A percentile compares a stretch with the other conserved stretches of the same genome.
Conservation (phyloP, 176 grass and related monocot species). For the Rhynchospora tenuis region DNA sequence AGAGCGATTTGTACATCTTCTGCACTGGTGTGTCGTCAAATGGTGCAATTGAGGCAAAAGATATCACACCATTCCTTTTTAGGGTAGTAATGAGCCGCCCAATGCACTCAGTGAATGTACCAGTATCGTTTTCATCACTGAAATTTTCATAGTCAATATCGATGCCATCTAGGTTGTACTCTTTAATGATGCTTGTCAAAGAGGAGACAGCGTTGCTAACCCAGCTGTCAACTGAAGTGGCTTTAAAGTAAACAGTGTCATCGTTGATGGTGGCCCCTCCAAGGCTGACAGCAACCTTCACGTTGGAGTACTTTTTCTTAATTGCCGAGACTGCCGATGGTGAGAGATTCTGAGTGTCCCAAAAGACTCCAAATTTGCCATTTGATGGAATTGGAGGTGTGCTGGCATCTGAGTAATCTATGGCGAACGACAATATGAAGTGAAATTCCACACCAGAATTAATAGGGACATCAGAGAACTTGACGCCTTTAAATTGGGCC, state of each 20-base stretch:
- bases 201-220: constrained; percentile 57
- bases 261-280: constrained; percentile 47
- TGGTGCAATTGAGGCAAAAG: constrained; percentile 67
- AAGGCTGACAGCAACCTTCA: constrained; percentile 64
- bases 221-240: constrained; percentile 61
- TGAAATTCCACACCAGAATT: constrained; percentile 42
- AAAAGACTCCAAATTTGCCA: constrained; percentile 62
- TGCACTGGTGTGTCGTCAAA: constrained; percentile 43
- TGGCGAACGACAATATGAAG: constrained; percentile 62
- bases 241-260: constrained; percentile 41
- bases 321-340: constrained; percentile 35
- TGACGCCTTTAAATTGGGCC: constrained; percentile 46
- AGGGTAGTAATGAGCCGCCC: constrained; percentile 49
- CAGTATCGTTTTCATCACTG: constrained; percentile 19
- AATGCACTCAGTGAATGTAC: constrained; percentile 65
- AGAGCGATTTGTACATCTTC: constrained; percentile 54
- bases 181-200: constrained; percentile 35
- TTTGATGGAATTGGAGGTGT: constrained; percentile 43
- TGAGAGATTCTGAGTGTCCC: constrained; percentile 45
- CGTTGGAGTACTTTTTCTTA: constrained; percentile 53
- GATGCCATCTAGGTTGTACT: constrained; percentile 61
- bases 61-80: constrained; percentile 49
- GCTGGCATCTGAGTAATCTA: constrained; percentile 53
- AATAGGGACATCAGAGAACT: constrained; percentile 77
- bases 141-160: constrained; percentile 85